Percentiles rank a stretch among this genome's conserved stretches.
phyloP scores from a whole-genome alignment of 495 filamentous ascomycete genomes.

The Neurospora sp. region DNA sequence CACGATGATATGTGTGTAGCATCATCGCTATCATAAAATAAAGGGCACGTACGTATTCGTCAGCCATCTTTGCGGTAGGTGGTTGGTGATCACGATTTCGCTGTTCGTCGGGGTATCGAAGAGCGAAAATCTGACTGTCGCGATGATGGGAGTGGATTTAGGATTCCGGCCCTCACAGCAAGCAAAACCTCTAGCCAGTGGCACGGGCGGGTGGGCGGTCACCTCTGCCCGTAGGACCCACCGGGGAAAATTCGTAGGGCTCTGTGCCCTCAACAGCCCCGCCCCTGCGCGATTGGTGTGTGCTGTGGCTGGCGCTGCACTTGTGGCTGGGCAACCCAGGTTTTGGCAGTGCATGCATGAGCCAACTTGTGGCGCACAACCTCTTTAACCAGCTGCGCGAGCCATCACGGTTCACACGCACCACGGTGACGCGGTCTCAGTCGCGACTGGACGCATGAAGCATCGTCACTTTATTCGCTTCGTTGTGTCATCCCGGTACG shows the following conservation, averaged over 20 bases:
- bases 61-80: slow-evolving; percentile 73
- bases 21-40: neutral
- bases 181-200: slow-evolving; percentile 4
- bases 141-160: slow-evolving; percentile 21
- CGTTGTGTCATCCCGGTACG: neutral
- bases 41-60: slow-evolving; percentile 73
- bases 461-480: neutral
- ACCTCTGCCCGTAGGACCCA: slow-evolving; percentile 11
- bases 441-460: neutral
- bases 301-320: slow-evolving; percentile 4
- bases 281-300: slow-evolving; percentile 7
- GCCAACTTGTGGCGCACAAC: neutral
- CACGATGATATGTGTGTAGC: neutral
- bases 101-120: slow-evolving; percentile 29
- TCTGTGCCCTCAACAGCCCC: slow-evolving; percentile 21
- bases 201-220: slow-evolving; percentile 9
- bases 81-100: slow-evolving; percentile 25
- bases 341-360: neutral
- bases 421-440: neutral
- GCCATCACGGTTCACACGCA: neutral
- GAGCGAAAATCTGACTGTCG: slow-evolving; percentile 26
- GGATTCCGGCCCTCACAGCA: slow-evolving; percentile 13
- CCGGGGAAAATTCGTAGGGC: slow-evolving; percentile 27
- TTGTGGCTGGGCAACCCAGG: neutral
- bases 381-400: neutral